Evolutionary conservation across 2,329 filamentous ascomycete species (phyloP).

Genomic region (Paracoccidioides brasiliensis): DNA sequence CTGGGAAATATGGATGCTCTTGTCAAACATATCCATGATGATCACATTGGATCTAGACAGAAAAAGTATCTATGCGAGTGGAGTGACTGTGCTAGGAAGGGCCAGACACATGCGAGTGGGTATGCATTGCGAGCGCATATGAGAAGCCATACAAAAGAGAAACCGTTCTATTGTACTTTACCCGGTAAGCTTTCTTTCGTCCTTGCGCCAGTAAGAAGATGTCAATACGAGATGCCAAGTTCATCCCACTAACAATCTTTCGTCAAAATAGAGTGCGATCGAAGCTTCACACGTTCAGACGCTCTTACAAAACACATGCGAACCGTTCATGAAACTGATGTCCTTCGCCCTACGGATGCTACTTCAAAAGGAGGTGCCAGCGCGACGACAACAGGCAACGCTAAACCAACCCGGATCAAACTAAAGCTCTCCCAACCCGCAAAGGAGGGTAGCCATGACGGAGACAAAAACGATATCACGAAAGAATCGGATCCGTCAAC

Average conservation of each 20-base stretch:
- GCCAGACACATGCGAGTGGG: constrained; percentile 81
- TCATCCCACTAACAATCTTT: not conserved
- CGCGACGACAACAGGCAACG: constrained; percentile 16
- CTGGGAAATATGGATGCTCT: constrained; percentile 68
- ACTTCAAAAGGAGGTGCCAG: constrained; percentile 24
- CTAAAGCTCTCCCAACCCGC: constrained; percentile 28
- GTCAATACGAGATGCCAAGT: not conserved
- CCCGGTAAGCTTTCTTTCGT: constrained; percentile 50
- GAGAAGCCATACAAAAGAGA: constrained; percentile 94
- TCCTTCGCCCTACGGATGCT: constrained; percentile 54
- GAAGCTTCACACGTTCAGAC: constrained; percentile 90
- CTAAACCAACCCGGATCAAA: constrained; percentile 30
- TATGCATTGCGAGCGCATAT: constrained; percentile 96
- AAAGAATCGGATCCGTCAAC: constrained; percentile 25
- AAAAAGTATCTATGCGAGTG: constrained; percentile 99
- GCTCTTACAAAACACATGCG: constrained; percentile 97
- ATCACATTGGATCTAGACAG: constrained; percentile 83
- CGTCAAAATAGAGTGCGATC: constrained; percentile 65
- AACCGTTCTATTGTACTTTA: constrained; percentile 92
- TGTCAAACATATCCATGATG: constrained; percentile 76
- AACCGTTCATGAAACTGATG: constrained; percentile 94
- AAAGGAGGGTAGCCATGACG: constrained; percentile 17
- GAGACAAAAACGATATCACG: constrained; percentile 13
- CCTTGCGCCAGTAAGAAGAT: not conserved
- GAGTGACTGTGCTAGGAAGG: constrained; percentile 78